These are phyloP conservation scores for Lachancea nothofagi DNA, from an alignment of 805 yeast genomes.

Conservation along the genomic window DNA sequence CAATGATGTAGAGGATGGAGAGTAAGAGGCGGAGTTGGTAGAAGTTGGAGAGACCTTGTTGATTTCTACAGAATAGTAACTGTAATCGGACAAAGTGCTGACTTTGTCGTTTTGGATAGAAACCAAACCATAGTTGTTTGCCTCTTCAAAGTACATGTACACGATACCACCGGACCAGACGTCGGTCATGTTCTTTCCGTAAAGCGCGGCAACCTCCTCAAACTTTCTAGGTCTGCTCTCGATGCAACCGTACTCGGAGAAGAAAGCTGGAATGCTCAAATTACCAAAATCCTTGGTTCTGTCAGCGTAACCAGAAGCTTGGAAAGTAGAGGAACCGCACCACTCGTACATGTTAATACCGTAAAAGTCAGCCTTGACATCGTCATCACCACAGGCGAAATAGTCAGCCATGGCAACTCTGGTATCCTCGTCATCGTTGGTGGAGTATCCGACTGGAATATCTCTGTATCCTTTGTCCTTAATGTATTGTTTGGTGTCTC, in stretches of 20 bases:
- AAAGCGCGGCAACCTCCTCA: conserved; percentile 64
- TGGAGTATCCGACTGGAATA: conserved; percentile 79
- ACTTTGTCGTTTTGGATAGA: conserved; percentile 43
- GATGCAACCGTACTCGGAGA: conserved; percentile 83
- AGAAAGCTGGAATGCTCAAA: conserved; percentile 67
- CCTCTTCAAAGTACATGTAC: conserved; percentile 77
- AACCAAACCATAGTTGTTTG: conserved; percentile 71
- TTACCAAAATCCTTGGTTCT: conserved; percentile 61
- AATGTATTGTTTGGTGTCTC: conserved; percentile 71
- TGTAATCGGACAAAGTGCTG: conserved; percentile 56
- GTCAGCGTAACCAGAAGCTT: conserved; percentile 56
- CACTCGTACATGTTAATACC: conserved; percentile 89
- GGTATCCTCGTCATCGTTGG: conserved; percentile 66
- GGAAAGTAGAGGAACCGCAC: conserved; percentile 65
- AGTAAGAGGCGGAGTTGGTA: conserved; percentile 36
- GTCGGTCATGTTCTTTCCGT: conserved; percentile 64
- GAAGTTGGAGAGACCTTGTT: conserved; percentile 48
- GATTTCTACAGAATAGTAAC: conserved; percentile 57
- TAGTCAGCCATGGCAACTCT: conserved; percentile 67
- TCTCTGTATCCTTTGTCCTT: conserved; percentile 52
- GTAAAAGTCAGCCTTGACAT: conserved; percentile 68
- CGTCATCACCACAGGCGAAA: conserved; percentile 67
- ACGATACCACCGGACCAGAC: conserved; percentile 91
- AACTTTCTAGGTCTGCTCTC: conserved; percentile 62
- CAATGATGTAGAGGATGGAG: conserved; percentile 41